Base-by-base conservation (phyloP, 2,329 filamentous ascomycete species). In the Scytalidium lignicola region DNA sequence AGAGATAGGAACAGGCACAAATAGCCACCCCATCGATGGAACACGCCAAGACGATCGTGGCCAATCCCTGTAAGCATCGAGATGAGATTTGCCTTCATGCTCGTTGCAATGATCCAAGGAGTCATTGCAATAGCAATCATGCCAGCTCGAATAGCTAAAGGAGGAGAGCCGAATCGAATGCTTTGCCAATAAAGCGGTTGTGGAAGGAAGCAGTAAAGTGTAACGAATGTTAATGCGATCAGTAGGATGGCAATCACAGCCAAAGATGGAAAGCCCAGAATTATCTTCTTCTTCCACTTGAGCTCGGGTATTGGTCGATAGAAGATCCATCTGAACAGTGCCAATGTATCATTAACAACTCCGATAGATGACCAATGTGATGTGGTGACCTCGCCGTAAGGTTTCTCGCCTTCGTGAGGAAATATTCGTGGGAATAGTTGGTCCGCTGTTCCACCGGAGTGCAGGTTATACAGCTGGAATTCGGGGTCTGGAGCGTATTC, bases 51-150 rank as follows among this genome's bases (percentile, higher is more conserved):
- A 44, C 92, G 79, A 65, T 97, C 92, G 32, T 93, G 91, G 2
- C 90, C 89, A 56, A 97, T 92, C 13, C 92, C 92, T 3, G 91
- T 96, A 50, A 96, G 69, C 49, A 91, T 70, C 1, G 87, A 86
- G 48, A 97, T 78, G 26, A 96, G 63, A 63, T 96, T 97, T 15
- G 90, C 86, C 68, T 96, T 96, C 76, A 90, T 95, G 63, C 88
- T 90, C 10, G 93, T 83, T 17, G 85, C 89, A 45, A 96, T 74
- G 55, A 96, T 92, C 90, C 91, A 96, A 1, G 92, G 92, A 42
- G 93, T 86, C 76, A 96, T 80, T 12, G 92, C 88, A 13, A 96
- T 85, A 12, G 91, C 85, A 49, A 96, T 81, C 92, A 96, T 96
- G 43, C 92, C 92, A 7, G 90, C 77, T 55, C 92, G 80, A 52